Evolutionary conservation across 768 basidiomycete genomes (phyloP).

Genomic region (Chalciporus pseudorubinellus): DNA sequence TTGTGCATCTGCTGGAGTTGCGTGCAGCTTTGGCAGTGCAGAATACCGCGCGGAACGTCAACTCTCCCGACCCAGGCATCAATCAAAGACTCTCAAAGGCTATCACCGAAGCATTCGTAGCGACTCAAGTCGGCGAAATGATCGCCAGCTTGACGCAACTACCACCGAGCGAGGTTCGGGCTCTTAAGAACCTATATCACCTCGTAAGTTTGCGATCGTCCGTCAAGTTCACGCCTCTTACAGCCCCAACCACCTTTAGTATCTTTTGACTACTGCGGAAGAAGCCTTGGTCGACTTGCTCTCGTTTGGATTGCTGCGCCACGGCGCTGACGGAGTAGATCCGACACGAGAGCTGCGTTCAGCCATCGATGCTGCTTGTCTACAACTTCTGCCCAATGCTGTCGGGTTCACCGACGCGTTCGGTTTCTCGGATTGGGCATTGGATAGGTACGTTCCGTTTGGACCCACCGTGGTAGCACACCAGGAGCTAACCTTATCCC

Average conservation of each 20-base stretch:
- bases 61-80: conserved; percentile 48
- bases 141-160: conserved; percentile 33
- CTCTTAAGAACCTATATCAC: conserved; percentile 24
- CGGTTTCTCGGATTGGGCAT: conserved; percentile 71
- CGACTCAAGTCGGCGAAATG: conserved; percentile 49
- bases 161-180: conserved; percentile 13
- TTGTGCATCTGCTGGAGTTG: conserved; percentile 56
- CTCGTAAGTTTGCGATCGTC: conserved; percentile 22
- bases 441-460: conserved; percentile 51
- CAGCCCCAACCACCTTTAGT: conserved; percentile 37
- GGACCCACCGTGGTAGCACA: neutral
- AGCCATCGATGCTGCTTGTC: conserved; percentile 48
- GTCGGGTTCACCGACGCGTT: conserved; percentile 73
- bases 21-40: conserved; percentile 62
- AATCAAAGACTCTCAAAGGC: conserved; percentile 60
- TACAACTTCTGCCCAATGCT: conserved; percentile 56
- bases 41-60: conserved; percentile 35
- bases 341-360: conserved; percentile 48
- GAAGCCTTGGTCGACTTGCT: conserved; percentile 56
- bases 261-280: conserved; percentile 58
- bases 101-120: conserved; percentile 69
- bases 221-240: neutral
- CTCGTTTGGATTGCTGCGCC: conserved; percentile 47
- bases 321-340: conserved; percentile 31
- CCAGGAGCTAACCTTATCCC: neutral